Evolutionary conservation across 306 rosid genomes (phyloP).

Genomic region (Coriaria nepalensis): DNA sequence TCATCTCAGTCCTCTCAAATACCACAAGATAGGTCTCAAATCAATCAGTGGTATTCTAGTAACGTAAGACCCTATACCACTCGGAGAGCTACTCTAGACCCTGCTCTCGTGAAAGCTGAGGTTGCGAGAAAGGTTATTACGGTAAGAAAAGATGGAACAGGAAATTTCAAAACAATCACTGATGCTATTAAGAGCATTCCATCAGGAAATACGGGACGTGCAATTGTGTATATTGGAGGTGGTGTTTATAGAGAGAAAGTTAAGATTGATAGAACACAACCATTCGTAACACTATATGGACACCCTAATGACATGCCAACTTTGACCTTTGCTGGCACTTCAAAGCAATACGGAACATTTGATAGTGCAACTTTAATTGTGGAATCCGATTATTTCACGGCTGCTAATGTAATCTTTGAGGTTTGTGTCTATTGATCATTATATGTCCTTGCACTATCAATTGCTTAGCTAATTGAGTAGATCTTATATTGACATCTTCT

Average conservation of each 20-base stretch:
- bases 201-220: conserved; percentile 25
- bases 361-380: conserved; percentile 41
- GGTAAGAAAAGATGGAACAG: conserved; percentile 32
- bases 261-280: conserved; percentile 21
- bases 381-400: conserved; percentile 24
- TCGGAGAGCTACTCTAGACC: conserved; percentile 20
- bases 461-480: too few relatives aligned
- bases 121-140: conserved; percentile 12
- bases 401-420: conserved; percentile 25
- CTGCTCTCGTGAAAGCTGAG: conserved; percentile 32
- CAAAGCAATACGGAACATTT: conserved; percentile 35
- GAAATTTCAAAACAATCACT: conserved; percentile 28
- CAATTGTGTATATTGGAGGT: conserved; percentile 32
- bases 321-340: conserved; percentile 28
- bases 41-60: conserved; percentile 25
- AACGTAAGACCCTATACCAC: conserved; percentile 7
- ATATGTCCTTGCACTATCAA: neutral
- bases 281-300: conserved; percentile 38
- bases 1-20: conserved; percentile 4
- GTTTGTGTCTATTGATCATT: too few relatives aligned
- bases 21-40: conserved; percentile 14
- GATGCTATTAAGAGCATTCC: conserved; percentile 52
- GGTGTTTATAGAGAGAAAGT: conserved; percentile 52
- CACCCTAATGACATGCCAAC: conserved; percentile 20
- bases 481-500: too few relatives aligned